Conservation (phyloP, 768 basidiomycete genomes). For the Gymnopilus dilepis region DNA sequence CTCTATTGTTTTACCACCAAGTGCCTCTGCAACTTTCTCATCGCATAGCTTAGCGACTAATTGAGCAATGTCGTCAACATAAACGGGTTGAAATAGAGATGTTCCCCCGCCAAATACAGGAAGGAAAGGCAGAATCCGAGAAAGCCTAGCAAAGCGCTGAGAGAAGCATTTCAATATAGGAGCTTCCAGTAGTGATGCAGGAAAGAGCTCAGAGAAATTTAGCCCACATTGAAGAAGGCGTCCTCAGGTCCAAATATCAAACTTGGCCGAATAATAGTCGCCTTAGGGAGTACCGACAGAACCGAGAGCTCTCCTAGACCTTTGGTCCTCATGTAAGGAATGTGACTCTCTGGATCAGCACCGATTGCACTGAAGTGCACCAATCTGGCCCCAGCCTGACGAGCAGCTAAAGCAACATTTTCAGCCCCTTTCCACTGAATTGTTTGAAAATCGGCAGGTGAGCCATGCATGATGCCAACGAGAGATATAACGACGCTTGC, state of each 20-base stretch:
- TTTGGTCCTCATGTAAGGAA: conserved; percentile 68
- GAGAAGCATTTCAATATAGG: not conserved
- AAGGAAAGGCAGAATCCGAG: conserved; percentile 66
- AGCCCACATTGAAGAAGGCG: conserved; percentile 71
- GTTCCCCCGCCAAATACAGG: conserved; percentile 80
- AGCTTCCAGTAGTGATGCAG: not conserved
- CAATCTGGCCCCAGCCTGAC: conserved; percentile 57
- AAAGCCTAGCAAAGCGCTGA: conserved; percentile 67
- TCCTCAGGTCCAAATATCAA: conserved; percentile 80
- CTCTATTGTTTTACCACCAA: conserved; percentile 56
- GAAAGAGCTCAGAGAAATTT: conserved; percentile 27
- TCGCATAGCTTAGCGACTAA: conserved; percentile 58
- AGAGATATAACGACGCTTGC: conserved; percentile 69
- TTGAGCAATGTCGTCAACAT: conserved; percentile 68
- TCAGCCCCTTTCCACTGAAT: conserved; percentile 71
- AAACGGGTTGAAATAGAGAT: conserved; percentile 74
- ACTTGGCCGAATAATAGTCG: conserved; percentile 73
- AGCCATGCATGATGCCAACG: conserved; percentile 70
- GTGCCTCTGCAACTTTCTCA: conserved; percentile 44
- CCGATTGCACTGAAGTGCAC: conserved; percentile 78
- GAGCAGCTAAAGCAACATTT: conserved; percentile 64
- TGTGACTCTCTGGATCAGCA: conserved; percentile 59
- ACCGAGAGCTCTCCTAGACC: conserved; percentile 64
- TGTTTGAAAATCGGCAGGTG: conserved; percentile 57
- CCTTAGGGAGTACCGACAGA: conserved; percentile 47